A percentile compares a stretch with the other conserved stretches of the same genome.
phyloP scores from a whole-genome alignment of 495 filamentous ascomycete species.

The Penicillium silybi region DNA sequence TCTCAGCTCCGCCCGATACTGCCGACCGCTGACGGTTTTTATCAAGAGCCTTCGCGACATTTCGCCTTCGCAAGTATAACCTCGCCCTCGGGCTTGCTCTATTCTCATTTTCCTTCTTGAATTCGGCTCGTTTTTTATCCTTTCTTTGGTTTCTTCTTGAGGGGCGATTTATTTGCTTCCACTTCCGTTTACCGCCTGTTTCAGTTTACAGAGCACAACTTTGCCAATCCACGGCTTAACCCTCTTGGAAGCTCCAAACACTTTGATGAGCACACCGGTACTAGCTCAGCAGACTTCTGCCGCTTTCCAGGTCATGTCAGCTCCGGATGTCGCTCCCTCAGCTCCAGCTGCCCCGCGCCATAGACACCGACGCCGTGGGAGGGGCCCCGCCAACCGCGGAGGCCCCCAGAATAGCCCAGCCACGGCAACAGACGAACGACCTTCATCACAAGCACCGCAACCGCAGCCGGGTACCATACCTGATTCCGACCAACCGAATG shows the following conservation, averaged over 20 bases:
- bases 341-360: slow-evolving; percentile 26
- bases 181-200: neutral
- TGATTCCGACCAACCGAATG: slow-evolving; percentile 6
- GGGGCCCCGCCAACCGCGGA: slow-evolving; percentile 28
- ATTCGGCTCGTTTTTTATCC: neutral
- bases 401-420: slow-evolving; percentile 9
- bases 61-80: slow-evolving; percentile 7
- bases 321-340: slow-evolving; percentile 14
- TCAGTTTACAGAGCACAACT: neutral
- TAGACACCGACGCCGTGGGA: slow-evolving; percentile 30
- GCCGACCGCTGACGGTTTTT: slow-evolving; percentile 17
- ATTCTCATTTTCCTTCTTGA: slow-evolving; percentile 1
- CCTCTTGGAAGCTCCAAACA: neutral
- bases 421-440: slow-evolving; percentile 5
- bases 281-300: slow-evolving; percentile 1
- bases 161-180: neutral
- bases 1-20: slow-evolving; percentile 15
- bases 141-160: neutral
- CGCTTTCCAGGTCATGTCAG: slow-evolving; percentile 10
- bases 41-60: slow-evolving; percentile 11
- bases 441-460: slow-evolving; percentile 5
- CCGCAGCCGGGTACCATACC: slow-evolving; percentile 3
- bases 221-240: neutral
- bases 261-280: neutral
- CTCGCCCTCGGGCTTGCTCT: slow-evolving; percentile 5